phyloP scores from a whole-genome alignment of 306 rosid genomes.

The Vigna mungo region DNA sequence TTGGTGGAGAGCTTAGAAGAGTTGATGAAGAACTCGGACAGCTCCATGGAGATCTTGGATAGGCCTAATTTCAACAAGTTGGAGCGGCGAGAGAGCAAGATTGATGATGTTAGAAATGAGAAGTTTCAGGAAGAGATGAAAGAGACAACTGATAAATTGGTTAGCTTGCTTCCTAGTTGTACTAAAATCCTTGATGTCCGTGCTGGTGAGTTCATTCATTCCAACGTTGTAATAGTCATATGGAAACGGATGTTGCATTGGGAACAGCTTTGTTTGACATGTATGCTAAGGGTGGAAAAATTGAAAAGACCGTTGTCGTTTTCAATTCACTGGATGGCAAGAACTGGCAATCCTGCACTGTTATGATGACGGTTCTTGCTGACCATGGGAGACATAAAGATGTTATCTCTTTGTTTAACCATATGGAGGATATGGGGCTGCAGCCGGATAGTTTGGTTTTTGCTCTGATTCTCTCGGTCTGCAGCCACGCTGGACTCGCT shows the following conservation, averaged over 20 bases:
- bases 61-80: too few species aligned
- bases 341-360: slow-evolving; percentile 67
- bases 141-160: slow-evolving; percentile 26
- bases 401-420: slow-evolving; percentile 52
- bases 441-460: slow-evolving; percentile 58
- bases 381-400: slow-evolving; percentile 57
- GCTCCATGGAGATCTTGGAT: too few species aligned
- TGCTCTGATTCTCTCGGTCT: slow-evolving; percentile 65
- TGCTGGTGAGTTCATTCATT: slow-evolving; percentile 60
- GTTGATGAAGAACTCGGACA: too few species aligned
- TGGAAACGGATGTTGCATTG: slow-evolving; percentile 51
- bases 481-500: slow-evolving; percentile 67
- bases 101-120: too few species aligned
- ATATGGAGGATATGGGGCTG: slow-evolving; percentile 57
- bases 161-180: slow-evolving; percentile 63
- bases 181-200: slow-evolving; percentile 43
- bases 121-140: too few species aligned
- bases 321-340: slow-evolving; percentile 56
- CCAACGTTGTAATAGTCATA: slow-evolving; percentile 43
- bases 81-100: too few species aligned
- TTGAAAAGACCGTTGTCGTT: slow-evolving; percentile 48
- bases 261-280: slow-evolving; percentile 67
- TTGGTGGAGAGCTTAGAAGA: too few species aligned
- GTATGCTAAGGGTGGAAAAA: slow-evolving; percentile 63
- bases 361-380: slow-evolving; percentile 72